These are phyloP conservation scores for Corymbia citriodora DNA, from an alignment of 441 rosid species.

Conservation along the genomic window DNA sequence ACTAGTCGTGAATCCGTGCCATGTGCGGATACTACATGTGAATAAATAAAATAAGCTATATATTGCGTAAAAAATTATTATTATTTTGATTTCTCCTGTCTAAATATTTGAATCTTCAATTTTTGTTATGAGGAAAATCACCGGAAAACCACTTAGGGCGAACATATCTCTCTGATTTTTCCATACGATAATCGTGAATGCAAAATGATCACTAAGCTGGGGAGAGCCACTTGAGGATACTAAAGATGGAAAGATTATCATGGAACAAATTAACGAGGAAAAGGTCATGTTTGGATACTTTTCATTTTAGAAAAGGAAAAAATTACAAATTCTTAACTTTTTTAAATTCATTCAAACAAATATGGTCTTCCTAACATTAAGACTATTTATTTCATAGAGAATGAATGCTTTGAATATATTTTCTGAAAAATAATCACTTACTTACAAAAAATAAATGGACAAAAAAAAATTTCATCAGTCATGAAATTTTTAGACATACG, in stretches of 20 bases:
- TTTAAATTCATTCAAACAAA: not conserved
- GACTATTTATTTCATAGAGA: not conserved
- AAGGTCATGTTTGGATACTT: not conserved
- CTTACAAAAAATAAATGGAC: not conserved
- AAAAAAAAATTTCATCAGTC: fast-evolving
- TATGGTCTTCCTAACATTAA: not conserved
- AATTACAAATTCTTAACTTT: not conserved
- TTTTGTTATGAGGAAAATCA: not conserved
- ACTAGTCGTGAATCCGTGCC: not conserved
- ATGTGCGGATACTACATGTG: not conserved
- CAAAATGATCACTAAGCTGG: not conserved
- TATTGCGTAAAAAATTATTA: not conserved
- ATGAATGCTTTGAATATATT: too few species aligned
- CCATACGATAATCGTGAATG: not conserved
- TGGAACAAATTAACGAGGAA: not conserved
- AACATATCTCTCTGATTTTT: too few species aligned
- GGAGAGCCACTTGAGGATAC: not conserved
- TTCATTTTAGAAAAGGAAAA: not conserved
- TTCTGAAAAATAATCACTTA: not conserved
- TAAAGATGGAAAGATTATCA: not conserved
- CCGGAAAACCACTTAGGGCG: not conserved
- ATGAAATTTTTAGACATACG: fast-evolving
- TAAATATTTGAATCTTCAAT: not conserved
- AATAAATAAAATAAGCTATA: not conserved
- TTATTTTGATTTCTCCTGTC: not conserved